phyloP scores from a whole-genome alignment of 495 filamentous ascomycete species.

The Aspergillus ellipticus region DNA sequence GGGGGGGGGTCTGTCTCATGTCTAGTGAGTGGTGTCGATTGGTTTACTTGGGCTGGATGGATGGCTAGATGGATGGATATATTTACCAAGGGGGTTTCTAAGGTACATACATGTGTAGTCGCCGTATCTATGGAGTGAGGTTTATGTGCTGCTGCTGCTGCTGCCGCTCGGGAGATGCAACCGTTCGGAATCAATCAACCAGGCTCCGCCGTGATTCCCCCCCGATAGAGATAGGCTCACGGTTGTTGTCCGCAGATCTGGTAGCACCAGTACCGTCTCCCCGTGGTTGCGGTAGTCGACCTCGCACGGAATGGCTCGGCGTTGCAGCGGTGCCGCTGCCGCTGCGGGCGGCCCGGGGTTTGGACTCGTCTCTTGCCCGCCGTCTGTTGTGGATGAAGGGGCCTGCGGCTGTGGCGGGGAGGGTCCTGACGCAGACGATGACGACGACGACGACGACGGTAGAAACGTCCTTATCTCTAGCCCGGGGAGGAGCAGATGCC shows the following conservation, averaged over 20 bases:
- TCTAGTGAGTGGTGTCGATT: background rate
- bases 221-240: conserved; percentile 62
- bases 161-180: conserved; percentile 25
- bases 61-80: background rate
- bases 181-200: conserved; percentile 56
- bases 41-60: background rate
- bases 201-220: conserved; percentile 57
- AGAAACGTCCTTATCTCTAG: conserved; percentile 68
- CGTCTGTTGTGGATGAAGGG: conserved; percentile 11
- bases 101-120: background rate
- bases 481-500: conserved; percentile 68
- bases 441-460: conserved; percentile 20
- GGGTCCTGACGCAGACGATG: no score
- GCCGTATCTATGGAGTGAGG: background rate
- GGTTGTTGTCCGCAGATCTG: conserved; percentile 69
- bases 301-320: conserved; percentile 58
- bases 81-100: background rate
- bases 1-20: no score
- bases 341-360: conserved; percentile 6
- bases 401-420: conserved; percentile 13
- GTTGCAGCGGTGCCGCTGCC: conserved; percentile 19
- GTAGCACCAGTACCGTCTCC: conserved; percentile 72
- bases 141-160: background rate
- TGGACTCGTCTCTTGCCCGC: background rate
- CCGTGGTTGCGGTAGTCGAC: conserved; percentile 74